These are phyloP conservation scores for Aristolochia contorta DNA, from an alignment of 164 flowering plant genomes.

Conservation along the genomic window DNA sequence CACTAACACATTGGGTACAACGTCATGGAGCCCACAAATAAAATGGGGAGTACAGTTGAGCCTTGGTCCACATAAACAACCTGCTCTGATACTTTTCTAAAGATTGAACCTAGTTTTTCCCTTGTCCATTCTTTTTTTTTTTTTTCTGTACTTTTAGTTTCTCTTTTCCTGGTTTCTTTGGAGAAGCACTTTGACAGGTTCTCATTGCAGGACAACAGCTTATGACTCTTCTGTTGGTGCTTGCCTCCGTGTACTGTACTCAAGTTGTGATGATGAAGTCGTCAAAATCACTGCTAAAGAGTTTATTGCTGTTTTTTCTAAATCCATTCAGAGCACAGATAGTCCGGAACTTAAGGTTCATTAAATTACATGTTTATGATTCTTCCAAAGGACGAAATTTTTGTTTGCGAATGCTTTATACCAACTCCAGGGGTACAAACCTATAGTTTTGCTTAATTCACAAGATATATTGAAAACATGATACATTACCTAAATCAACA, in stretches of 20 bases:
- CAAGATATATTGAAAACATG: too few species aligned
- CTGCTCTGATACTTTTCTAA: too few species aligned
- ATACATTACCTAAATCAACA: too few species aligned
- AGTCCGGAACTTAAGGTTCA: slow-evolving; percentile 82
- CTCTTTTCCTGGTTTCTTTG: neutral
- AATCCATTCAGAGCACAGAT: slow-evolving; percentile 43
- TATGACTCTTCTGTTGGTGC: slow-evolving; percentile 78
- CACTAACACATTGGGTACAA: too few species aligned
- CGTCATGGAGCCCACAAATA: too few species aligned
- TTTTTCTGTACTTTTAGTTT: neutral
- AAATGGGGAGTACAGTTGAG: too few species aligned
- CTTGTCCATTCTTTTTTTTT: too few species aligned
- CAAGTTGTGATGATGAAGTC: slow-evolving; percentile 58
- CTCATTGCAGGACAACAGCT: slow-evolving; percentile 42
- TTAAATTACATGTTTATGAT: slow-evolving; percentile 1
- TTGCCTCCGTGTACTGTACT: slow-evolving; percentile 63
- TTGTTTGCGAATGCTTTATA: neutral
- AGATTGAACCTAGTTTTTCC: too few species aligned
- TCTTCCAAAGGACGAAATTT: neutral
- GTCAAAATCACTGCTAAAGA: slow-evolving; percentile 64
- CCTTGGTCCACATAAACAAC: too few species aligned
- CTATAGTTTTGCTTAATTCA: too few species aligned
- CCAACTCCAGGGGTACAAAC: too few species aligned
- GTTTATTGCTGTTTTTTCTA: slow-evolving; percentile 41
- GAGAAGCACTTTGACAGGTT: slow-evolving; percentile 2